Evolutionary conservation across 2,329 filamentous ascomycete genomes (phyloP).

Genomic region (Fusarium chaquense): DNA sequence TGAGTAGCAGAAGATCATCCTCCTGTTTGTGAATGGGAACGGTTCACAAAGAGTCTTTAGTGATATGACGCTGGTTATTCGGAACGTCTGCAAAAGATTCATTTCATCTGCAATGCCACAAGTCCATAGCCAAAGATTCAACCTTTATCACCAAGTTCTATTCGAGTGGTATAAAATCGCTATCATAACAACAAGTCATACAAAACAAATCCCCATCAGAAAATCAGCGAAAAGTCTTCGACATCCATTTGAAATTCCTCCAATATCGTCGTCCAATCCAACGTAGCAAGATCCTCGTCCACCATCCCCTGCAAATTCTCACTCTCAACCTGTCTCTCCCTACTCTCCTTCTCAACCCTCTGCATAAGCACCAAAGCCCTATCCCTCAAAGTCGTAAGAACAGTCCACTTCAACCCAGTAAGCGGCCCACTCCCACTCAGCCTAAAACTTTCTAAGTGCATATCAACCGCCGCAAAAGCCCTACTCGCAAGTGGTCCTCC

Average conservation of each 20-base stretch:
- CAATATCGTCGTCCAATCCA: conserved; percentile 49
- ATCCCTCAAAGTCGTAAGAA: conserved; percentile 49
- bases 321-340: background rate
- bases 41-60: background rate
- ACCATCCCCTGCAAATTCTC: background rate
- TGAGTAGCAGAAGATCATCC: too few relatives aligned
- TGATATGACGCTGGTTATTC: background rate
- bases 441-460: conserved; percentile 21
- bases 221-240: conserved; percentile 40
- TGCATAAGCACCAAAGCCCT: conserved; percentile 47
- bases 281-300: conserved; percentile 28
- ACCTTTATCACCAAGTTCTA: conserved; percentile 4
- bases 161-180: conserved; percentile 27
- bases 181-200: conserved; percentile 10
- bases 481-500: conserved; percentile 46
- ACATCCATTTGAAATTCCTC: conserved; percentile 49
- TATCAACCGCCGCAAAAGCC: conserved; percentile 50
- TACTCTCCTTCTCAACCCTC: background rate
- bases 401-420: conserved; percentile 48
- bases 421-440: background rate
- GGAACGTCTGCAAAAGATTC: too few relatives aligned
- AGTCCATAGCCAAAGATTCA: background rate
- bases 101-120: too few relatives aligned
- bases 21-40: too few relatives aligned
- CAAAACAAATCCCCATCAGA: conserved; percentile 10